Evolutionary conservation across 345 rosid genomes (phyloP).

Genomic region (Barbarea vulgaris): DNA sequence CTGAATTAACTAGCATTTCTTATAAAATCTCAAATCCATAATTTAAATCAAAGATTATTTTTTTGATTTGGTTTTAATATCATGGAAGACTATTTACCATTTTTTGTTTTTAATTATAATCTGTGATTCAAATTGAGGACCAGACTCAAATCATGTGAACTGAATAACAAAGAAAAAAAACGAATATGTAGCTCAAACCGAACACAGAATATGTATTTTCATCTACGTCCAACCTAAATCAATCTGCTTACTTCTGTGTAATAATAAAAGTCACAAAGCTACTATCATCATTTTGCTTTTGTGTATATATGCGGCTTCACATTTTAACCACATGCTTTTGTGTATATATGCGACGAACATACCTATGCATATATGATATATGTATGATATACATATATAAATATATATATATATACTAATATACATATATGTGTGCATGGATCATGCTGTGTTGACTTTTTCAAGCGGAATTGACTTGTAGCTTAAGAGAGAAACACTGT

Average conservation of each 20-base stretch:
- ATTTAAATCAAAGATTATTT: neutral
- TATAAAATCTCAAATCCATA: neutral
- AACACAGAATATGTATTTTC: neutral
- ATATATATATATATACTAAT: too few species aligned
- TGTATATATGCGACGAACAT: neutral
- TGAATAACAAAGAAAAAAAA: neutral
- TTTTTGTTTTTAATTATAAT: too few species aligned
- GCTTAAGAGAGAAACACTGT: neutral
- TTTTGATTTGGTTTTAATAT: neutral
- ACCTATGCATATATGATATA: neutral
- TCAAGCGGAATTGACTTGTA: constrained; percentile 1
- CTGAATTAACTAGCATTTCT: neutral
- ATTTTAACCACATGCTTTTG: neutral
- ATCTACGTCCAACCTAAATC: neutral
- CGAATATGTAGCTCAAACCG: neutral
- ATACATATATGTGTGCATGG: neutral
- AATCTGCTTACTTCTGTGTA: constrained; percentile 2
- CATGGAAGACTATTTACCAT: neutral
- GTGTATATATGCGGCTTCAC: neutral
- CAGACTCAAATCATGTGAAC: neutral
- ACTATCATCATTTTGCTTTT: neutral
- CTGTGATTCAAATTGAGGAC: neutral
- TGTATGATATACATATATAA: too few species aligned
- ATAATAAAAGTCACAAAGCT: neutral
- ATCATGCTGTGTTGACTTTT: constrained; percentile 7